Evolutionary conservation across 306 rosid species (phyloP).

Genomic region (Glycyrrhiza uralensis): DNA sequence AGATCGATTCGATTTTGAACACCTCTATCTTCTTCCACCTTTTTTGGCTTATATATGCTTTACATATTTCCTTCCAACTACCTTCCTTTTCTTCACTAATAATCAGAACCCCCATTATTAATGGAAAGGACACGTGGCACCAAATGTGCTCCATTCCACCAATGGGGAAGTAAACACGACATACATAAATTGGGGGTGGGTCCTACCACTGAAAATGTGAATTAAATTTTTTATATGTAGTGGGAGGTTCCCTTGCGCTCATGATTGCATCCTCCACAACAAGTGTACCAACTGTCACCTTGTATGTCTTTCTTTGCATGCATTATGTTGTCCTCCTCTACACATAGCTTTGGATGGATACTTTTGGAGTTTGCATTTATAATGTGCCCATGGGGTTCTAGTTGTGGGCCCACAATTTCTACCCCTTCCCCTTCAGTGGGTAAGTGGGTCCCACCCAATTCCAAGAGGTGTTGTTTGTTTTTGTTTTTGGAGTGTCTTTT

Average conservation of each 20-base stretch:
- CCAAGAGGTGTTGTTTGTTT: neutral
- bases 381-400: neutral
- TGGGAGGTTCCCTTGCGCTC: slow-evolving; percentile 31
- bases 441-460: slow-evolving; percentile 14
- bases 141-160: neutral
- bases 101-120: slow-evolving; percentile 22
- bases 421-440: slow-evolving; percentile 8
- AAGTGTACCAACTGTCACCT: slow-evolving; percentile 26
- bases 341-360: slow-evolving; percentile 18
- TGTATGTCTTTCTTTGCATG: slow-evolving; percentile 38
- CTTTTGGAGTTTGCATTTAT: slow-evolving; percentile 23
- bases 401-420: slow-evolving; percentile 4
- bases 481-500: neutral
- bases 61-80: slow-evolving; percentile 17
- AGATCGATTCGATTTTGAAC: too few species aligned
- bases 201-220: slow-evolving; percentile 13
- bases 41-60: slow-evolving; percentile 6
- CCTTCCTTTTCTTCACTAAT: slow-evolving; percentile 26
- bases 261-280: slow-evolving; percentile 39
- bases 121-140: slow-evolving; percentile 24
- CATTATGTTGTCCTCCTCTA: slow-evolving; percentile 49
- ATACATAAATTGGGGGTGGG: slow-evolving; percentile 16
- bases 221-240: neutral
- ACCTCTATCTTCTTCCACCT: too few species aligned
- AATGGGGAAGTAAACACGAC: slow-evolving; percentile 21